Base-by-base conservation (phyloP, 2,329 filamentous ascomycete species). In the Exophiala sp. region DNA sequence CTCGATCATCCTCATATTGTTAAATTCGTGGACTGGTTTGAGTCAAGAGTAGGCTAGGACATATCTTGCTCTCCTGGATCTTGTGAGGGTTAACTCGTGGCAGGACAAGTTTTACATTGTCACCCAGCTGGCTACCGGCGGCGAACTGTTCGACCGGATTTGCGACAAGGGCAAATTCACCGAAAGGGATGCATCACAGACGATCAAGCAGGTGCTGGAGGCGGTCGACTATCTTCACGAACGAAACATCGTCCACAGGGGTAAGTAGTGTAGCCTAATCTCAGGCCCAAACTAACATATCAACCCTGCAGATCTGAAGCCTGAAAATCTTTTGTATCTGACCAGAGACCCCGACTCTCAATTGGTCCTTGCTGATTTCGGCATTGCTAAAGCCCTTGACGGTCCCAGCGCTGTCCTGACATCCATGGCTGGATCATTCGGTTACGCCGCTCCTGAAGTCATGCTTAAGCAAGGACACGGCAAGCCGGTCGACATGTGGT, bases 51-150 rank as follows among this genome's bases (percentile, higher is more conserved):
- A 73, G 60, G 82, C 30, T 38, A 22, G 4, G 24, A 29, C 16
- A 32, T n/a, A 1, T 24, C 41, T 34, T 14, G 43, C 35, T 13
- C 23, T 14, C 18, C 34, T 37, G 14, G 18, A 19, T 13, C 14
- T 37, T 16, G 4, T 37, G 14, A 6, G 39, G 10, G 34, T 45
- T 61, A 41, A 56, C 13, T 10, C 22, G 43, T 1, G 22, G 23
- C 62, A 95, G 89, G 93, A 98, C 76, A 98, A 98, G 75, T 98
- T 95, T 74, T 98, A 98, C 70, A 97, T 98, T 61, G 90, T 98
- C 62, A 98, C 93, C 24, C 86, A 98, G 70, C 78, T 98, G 48
- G 93, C 93, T 35, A 95, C 88, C 0, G 93, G 93, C 60, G 93
- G 93, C 67, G 93, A 98, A 73, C 74, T 98, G 57, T 98, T 98